Base-by-base conservation (phyloP, 2,329 filamentous ascomycete genomes). In the Davidsoniella australis region DNA sequence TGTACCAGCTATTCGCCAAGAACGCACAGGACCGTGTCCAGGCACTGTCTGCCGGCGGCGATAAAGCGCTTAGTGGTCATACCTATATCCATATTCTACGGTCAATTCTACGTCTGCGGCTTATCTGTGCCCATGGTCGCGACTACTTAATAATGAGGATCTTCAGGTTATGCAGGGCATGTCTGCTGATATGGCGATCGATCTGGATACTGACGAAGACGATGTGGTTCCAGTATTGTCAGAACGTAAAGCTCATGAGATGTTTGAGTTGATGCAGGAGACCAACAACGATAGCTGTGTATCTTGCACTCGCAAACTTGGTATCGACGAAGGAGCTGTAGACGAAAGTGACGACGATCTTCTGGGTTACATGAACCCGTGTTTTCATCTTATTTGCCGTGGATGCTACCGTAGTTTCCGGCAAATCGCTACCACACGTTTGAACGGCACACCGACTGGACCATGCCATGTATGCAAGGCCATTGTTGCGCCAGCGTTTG, bases 11-110 rank as follows among this genome's bases (percentile, higher is more conserved):
- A 56, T 95, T 96, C 63, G 78, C 84, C 17, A 78, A 76, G 55
- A 83, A 91, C 57, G 87, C 88, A 0, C 75, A 81, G 54, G 80
- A 84, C 50, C 80, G 88, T 58, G 80, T 96, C 56, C 76, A 80
- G 53, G 79, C 86, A 2, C 77, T 95, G 65, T 77, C 60, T 66
- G 78, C 57, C 23, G 58, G 61, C 14, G 70, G 67, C 43, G 66
- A 73, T 56, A 80, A 77, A 54, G 75, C 76, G 54, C 70, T 91
- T 46, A 83, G 82, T 39, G 89, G 88, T 40, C 85, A 82, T 56
- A 82, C 84, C n/a, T 95, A 94, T 59, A 88, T 91, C 43, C 85
- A 94, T 57, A 91, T 98, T 43, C 66, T 98, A 53, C 88, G 91
- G 55, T 85, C 86, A 4, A 94, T 98, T 59, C 73, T 93, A 56